phyloP scores from a whole-genome alignment of 1,284 basidiomycete genomes.

The Papiliotrema flavescens region DNA sequence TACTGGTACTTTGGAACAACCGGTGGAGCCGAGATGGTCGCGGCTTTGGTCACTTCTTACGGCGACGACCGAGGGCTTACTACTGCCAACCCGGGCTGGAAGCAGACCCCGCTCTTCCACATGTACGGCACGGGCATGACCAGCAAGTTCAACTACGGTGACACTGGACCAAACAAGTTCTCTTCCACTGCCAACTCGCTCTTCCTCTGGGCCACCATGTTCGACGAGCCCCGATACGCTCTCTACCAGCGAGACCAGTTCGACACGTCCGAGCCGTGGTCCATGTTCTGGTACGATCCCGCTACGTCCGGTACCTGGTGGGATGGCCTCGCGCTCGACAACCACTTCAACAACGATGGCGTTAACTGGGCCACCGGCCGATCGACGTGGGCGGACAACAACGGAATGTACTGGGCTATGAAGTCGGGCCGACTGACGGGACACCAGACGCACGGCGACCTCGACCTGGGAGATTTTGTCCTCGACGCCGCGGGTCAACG shows the following conservation, averaged over 20 bases:
- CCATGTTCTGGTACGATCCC: constrained; percentile 97
- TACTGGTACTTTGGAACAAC: constrained; percentile 97
- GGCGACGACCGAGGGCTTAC: constrained; percentile 78
- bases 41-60: constrained; percentile 77
- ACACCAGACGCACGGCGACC: constrained; percentile 89
- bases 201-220: constrained; percentile 64
- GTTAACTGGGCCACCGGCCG: constrained; percentile 90
- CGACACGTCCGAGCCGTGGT: constrained; percentile 86
- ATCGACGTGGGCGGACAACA: constrained; percentile 83
- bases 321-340: constrained; percentile 78
- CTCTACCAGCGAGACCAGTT: constrained; percentile 90
- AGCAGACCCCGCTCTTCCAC: constrained; percentile 79
- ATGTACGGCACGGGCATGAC: constrained; percentile 84
- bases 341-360: constrained; percentile 65
- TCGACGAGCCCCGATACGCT: constrained; percentile 66
- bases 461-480: constrained; percentile 91
- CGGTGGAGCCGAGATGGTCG: constrained; percentile 85
- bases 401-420: constrained; percentile 78
- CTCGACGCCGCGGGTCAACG: constrained; percentile 90
- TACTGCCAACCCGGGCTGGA: constrained; percentile 64
- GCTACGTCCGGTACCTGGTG: constrained; percentile 81
- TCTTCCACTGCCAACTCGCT: constrained; percentile 53
- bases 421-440: constrained; percentile 75
- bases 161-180: constrained; percentile 90
- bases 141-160: constrained; percentile 86